Evolutionary conservation across 1,284 basidiomycete species (phyloP).

Genomic region (Hortiboletus rubellus): DNA sequence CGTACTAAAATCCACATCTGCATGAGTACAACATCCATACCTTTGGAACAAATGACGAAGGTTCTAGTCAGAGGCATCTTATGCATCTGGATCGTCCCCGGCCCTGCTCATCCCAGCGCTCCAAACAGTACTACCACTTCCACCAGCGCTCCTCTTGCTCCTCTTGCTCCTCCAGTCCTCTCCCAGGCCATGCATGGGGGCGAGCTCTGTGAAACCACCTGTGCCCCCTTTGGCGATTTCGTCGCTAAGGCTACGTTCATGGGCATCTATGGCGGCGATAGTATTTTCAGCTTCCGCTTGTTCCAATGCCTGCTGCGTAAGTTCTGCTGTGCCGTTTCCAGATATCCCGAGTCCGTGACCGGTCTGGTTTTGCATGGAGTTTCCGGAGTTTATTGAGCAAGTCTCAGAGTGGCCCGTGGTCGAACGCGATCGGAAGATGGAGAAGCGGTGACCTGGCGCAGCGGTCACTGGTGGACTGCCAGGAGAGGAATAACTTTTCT

Average conservation of each 20-base stretch:
- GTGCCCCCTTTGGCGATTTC: conserved; percentile 73
- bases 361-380: conserved; percentile 37
- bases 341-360: conserved; percentile 42
- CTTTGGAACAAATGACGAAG: conserved; percentile 2
- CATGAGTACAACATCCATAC: conserved; percentile 13
- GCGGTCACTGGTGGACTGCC: conserved; percentile 36
- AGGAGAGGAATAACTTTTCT: conserved; percentile 47
- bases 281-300: conserved; percentile 73
- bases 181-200: conserved; percentile 43
- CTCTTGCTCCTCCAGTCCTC: conserved; percentile 57
- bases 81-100: conserved; percentile 45
- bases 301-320: conserved; percentile 74
- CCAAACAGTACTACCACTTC: conserved; percentile 77
- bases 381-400: conserved; percentile 47
- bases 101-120: conserved; percentile 75
- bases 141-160: conserved; percentile 57
- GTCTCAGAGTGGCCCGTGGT: conserved; percentile 47
- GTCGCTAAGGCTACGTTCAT: conserved; percentile 67
- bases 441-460: conserved; percentile 52
- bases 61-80: conserved; percentile 4
- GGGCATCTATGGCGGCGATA: conserved; percentile 71
- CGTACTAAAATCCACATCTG: conserved; percentile 23
- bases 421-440: conserved; percentile 62
- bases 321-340: conserved; percentile 39
- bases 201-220: conserved; percentile 77